Conservation (phyloP, 768 basidiomycete genomes). For the Phylloporus scabripes region DNA sequence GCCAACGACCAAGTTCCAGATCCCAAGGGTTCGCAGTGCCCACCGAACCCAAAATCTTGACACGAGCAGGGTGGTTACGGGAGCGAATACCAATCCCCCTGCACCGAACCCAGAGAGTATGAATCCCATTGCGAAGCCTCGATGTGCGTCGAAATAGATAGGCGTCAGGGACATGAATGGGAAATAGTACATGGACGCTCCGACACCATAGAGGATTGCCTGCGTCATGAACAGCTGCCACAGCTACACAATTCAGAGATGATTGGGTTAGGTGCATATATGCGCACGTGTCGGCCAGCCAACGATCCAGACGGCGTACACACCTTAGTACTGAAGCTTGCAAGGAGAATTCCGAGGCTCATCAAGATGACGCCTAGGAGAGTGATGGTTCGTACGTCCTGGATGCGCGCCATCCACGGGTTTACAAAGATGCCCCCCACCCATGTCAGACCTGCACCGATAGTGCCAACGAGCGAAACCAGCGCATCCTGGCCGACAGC, state of each 20-base stretch:
- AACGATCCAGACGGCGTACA: not conserved
- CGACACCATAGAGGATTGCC: not conserved
- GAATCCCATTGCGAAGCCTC: not conserved
- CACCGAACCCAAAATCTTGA: not conserved
- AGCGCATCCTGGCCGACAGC: conserved; percentile 2
- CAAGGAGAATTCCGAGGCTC: not conserved
- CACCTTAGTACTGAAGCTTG: not conserved
- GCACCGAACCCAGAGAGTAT: not conserved
- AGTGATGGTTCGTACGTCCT: not conserved
- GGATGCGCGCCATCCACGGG: not conserved
- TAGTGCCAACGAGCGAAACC: conserved; percentile 1
- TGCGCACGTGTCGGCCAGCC: not conserved
- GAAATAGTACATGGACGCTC: conserved; percentile 2
- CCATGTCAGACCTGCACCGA: conserved; percentile 2
- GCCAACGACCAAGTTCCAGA: not conserved
- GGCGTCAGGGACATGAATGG: not conserved
- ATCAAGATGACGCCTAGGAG: not conserved
- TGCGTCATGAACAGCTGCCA: conserved; percentile 1
- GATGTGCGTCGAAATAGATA: not conserved
- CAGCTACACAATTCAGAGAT: not conserved
- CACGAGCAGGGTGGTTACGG: not conserved
- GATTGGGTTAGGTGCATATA: not conserved
- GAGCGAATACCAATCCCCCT: not conserved
- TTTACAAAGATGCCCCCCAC: not conserved
- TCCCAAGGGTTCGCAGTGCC: not conserved